Evolutionary conservation across 78 protist species (phyloP).

Genomic region (Reticulomyxa filosa): DNA sequence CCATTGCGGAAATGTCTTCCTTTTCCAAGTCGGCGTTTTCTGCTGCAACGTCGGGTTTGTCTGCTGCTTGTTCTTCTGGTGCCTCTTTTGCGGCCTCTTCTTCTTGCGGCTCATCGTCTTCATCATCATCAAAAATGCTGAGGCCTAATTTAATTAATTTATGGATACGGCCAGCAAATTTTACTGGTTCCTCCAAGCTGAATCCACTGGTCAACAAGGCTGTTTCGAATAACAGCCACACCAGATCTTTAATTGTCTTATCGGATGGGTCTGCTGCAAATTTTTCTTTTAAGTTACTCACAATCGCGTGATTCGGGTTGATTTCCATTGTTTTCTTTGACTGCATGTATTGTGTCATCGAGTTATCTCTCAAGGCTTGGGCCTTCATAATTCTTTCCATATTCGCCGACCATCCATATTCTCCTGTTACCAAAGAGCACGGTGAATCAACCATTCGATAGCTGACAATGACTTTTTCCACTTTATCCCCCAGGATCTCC

Average conservation of each 20-base stretch:
- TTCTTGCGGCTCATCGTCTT: constrained; percentile 12
- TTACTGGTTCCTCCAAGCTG: constrained; percentile 80
- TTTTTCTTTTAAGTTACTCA: constrained; percentile 54
- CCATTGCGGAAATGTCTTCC: too few relatives aligned
- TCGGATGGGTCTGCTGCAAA: constrained; percentile 48
- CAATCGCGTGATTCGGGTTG: constrained; percentile 86
- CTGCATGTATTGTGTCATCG: constrained; percentile 86
- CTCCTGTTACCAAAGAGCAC: constrained; percentile 80
- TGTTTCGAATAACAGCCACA: constrained; percentile 84
- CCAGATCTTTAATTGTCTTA: constrained; percentile 82
- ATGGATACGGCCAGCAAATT: constrained; percentile 79
- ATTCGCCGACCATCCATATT: constrained; percentile 96
- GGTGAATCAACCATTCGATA: constrained; percentile 81
- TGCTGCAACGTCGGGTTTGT: too few relatives aligned
- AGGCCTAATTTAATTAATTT: constrained; percentile 87
- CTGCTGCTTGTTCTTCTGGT: too few relatives aligned
- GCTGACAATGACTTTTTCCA: constrained; percentile 85
- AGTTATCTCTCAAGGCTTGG: constrained; percentile 88
- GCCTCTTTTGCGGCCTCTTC: too few relatives aligned
- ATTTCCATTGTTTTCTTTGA: constrained; percentile 90
- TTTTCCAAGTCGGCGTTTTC: too few relatives aligned
- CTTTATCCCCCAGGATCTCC: constrained; percentile 95
- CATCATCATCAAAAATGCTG: constrained; percentile 16
- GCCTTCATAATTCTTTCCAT: constrained; percentile 99
- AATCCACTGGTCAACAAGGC: constrained; percentile 92